Evolutionary conservation across 352 stramenopile species (phyloP).

Genomic region (Plasmopara muralis): DNA sequence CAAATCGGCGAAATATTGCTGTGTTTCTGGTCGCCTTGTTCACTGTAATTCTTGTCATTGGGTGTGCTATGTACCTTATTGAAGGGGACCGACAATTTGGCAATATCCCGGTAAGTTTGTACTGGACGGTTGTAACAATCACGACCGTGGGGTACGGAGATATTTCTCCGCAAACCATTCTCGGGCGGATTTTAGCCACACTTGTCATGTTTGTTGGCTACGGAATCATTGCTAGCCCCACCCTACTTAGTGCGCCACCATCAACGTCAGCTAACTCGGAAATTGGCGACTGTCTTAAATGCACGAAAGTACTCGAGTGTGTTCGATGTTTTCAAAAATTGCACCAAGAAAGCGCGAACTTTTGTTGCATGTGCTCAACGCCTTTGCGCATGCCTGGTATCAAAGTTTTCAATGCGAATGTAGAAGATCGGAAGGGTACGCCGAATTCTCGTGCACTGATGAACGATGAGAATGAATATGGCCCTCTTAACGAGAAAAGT

Average conservation of each 20-base stretch:
- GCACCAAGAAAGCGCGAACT: slow-evolving; percentile 73
- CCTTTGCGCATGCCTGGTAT: slow-evolving; percentile 44
- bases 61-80: slow-evolving; percentile 78
- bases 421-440: slow-evolving; percentile 34
- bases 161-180: slow-evolving; percentile 69
- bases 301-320: slow-evolving; percentile 52
- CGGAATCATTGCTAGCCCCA: slow-evolving; percentile 74
- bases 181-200: slow-evolving; percentile 66
- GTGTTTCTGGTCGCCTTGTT: slow-evolving; percentile 73
- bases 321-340: slow-evolving; percentile 62
- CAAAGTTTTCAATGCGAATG: slow-evolving; percentile 34
- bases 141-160: slow-evolving; percentile 81
- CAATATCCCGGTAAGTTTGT: slow-evolving; percentile 81
- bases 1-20: slow-evolving; percentile 68
- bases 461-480: slow-evolving; percentile 10
- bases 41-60: slow-evolving; percentile 74
- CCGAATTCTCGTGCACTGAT: slow-evolving; percentile 31
- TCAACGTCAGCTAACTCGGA: slow-evolving; percentile 15
- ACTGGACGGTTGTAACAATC: slow-evolving; percentile 83
- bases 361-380: slow-evolving; percentile 61
- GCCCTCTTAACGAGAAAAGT: too few species aligned
- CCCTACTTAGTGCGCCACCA: slow-evolving; percentile 36
- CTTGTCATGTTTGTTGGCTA: slow-evolving; percentile 81
- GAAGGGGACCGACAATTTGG: slow-evolving; percentile 66
- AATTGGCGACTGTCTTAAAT: slow-evolving; percentile 17